Percentiles rank a stretch among this genome's conserved stretches.
These are phyloP conservation scores for Pachysandra terminalis DNA, from an alignment of 164 flowering plant genomes.

Conservation along the genomic window DNA sequence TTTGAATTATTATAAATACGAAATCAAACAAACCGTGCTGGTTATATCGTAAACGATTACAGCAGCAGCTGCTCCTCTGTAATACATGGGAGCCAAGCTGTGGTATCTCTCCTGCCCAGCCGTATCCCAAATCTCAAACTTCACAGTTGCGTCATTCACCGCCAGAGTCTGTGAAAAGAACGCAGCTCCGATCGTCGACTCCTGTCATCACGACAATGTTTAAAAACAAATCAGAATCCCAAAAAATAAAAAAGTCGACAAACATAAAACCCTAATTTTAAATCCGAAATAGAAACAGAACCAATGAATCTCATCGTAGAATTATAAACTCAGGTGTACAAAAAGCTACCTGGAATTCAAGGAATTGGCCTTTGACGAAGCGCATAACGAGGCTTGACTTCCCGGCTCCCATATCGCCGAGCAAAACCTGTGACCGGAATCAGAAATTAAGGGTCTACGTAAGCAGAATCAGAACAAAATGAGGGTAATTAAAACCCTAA, in stretches of 20 bases:
- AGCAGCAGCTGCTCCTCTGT: constrained; percentile 74
- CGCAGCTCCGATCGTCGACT: constrained; percentile 76
- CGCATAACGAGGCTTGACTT: constrained; percentile 71
- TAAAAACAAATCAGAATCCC: background rate
- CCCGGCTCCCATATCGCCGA: constrained; percentile 76
- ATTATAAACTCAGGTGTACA: background rate
- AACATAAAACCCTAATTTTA: constrained; percentile 4
- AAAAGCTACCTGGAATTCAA: constrained; percentile 57
- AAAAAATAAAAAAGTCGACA: background rate
- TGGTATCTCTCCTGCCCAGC: constrained; percentile 84
- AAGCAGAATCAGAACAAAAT: background rate
- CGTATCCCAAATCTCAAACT: constrained; percentile 81
- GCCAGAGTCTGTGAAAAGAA: constrained; percentile 64
- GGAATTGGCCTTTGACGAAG: constrained; percentile 71
- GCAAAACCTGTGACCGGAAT: constrained; percentile 41
- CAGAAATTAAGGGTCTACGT: background rate
- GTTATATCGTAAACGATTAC: constrained; percentile 68
- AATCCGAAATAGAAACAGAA: background rate
- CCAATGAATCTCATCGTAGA: background rate
- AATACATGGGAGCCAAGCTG: constrained; percentile 79
- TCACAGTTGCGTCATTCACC: constrained; percentile 57
- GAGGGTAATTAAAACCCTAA: constrained; percentile 11
- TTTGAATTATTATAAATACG: too few species aligned
- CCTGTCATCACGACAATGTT: constrained; percentile 33
- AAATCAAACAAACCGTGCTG: constrained; percentile 29